Conservation (phyloP, 108 stramenopile genomes). For the Hondaea fermentalgiana region DNA sequence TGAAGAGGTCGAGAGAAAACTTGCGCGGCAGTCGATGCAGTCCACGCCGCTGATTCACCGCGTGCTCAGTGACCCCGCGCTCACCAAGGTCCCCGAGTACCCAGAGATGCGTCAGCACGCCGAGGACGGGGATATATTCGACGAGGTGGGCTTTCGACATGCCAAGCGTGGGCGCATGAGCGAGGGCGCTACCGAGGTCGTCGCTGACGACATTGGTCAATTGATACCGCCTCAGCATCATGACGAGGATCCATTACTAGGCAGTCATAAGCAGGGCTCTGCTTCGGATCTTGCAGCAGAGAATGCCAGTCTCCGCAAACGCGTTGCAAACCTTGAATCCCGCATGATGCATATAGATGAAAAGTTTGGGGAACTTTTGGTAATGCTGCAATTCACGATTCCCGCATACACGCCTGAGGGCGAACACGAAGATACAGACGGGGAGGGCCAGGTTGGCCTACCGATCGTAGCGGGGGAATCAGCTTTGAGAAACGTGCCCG, state of each 20-base stretch:
- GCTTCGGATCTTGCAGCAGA: not conserved
- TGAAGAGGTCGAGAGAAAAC: not conserved
- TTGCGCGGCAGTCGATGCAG: not conserved
- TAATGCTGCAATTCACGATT: not conserved
- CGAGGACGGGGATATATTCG: not conserved
- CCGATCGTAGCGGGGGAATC: no score
- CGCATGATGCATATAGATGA: not conserved
- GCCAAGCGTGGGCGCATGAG: not conserved
- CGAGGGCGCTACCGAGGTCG: not conserved
- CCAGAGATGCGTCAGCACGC: not conserved
- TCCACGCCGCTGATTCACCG: not conserved
- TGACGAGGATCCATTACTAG: not conserved
- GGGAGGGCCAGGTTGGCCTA: no score
- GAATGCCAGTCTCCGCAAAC: not conserved
- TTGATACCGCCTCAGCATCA: not conserved
- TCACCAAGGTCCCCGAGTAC: not conserved
- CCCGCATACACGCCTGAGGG: not conserved
- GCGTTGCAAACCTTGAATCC: not conserved
- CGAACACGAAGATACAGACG: not conserved
- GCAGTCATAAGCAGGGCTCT: no score
- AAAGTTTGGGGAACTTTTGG: not conserved
- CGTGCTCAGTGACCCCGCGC: not conserved
- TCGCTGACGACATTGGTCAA: not conserved
- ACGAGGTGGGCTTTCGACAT: not conserved
- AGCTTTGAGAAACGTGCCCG: no score